Base-by-base conservation (phyloP, 225 moss, liverwort and hornwort genomes). In the Thuidium tamariscinum region DNA sequence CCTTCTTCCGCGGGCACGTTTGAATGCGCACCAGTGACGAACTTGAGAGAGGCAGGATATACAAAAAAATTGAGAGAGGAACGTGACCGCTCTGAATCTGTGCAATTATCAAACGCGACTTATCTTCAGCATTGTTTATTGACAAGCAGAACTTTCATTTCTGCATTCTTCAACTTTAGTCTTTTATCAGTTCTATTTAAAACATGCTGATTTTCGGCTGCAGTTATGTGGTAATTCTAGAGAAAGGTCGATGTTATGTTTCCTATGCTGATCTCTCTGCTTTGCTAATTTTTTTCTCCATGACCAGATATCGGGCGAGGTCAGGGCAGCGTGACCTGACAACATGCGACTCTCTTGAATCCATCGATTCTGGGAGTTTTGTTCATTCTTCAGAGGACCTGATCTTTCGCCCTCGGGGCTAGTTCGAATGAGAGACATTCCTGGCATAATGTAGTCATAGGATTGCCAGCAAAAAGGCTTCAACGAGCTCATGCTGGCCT, bases 401-500 rank as follows among this genome's bases (percentile, higher is more conserved):
- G 56, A 48, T 76, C 37, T 67, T 79, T 48, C 30, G 56, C 46
- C 70, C 27, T 57, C 4, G 14, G 70, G 67, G 76, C 80, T 71
- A 59, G 79, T 37, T 85, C 78, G 37, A 83, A 72, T 59, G 41
- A 17, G 69, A 73, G 59, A 80, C 74, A 39, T 85, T 80, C 65
- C 79, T 85, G 85, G 63, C 55, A 86, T 59, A 81, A 86, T 89
- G 85, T 86, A 88, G 86, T 75, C 85, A 69, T 82, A 71, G 57
- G 72, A 59, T 89, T 83, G 81, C 64, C 57, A 70, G 63, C 74
- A 49, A 71, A 39, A 46, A 77, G 71, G 59, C 81, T 41, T 85
- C 61, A 70, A 75, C 59, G 60, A 32, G 67, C 77, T 80, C 67
- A 62, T n/a, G 39, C 62, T 86, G 81, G 64, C 70, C 71, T 84